phyloP scores from a whole-genome alignment of 192 early-diverging fungal species.

The Coemansia sp. region DNA sequence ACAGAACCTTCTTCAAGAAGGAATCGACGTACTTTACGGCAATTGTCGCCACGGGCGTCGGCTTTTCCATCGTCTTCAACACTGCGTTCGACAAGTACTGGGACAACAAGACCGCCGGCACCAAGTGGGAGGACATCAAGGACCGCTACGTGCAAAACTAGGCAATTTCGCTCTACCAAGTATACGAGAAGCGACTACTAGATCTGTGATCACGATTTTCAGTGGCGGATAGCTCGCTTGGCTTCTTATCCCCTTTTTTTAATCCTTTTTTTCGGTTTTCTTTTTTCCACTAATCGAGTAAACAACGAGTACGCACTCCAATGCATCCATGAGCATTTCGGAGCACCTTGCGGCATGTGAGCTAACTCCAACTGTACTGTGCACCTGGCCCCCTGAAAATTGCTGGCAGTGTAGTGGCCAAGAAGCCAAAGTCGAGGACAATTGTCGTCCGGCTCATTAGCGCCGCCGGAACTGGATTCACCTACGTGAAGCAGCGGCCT shows the following conservation, averaged over 20 bases:
- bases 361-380: not conserved
- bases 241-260: no score
- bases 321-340: not conserved
- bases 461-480: constrained; percentile 91
- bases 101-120: constrained; percentile 52
- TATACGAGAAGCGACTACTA: no score
- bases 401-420: constrained; percentile 63
- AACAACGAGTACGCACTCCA: not conserved
- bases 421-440: constrained; percentile 83
- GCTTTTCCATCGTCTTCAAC: constrained; percentile 48
- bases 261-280: not conserved
- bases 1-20: constrained; percentile 56
- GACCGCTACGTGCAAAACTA: constrained; percentile 36
- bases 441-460: constrained; percentile 87
- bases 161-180: not conserved
- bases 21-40: constrained; percentile 57
- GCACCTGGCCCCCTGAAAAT: no score
- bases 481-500: constrained; percentile 81
- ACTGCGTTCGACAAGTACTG: constrained; percentile 51
- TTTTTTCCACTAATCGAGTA: not conserved
- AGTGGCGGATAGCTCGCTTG: no score
- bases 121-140: constrained; percentile 58
- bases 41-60: constrained; percentile 39
- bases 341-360: not conserved
- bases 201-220: no score